Evolutionary conservation across 768 basidiomycete species (phyloP), one percentile per base, ranked within the genome.

Genomic region (Suillus luteus): DNA sequence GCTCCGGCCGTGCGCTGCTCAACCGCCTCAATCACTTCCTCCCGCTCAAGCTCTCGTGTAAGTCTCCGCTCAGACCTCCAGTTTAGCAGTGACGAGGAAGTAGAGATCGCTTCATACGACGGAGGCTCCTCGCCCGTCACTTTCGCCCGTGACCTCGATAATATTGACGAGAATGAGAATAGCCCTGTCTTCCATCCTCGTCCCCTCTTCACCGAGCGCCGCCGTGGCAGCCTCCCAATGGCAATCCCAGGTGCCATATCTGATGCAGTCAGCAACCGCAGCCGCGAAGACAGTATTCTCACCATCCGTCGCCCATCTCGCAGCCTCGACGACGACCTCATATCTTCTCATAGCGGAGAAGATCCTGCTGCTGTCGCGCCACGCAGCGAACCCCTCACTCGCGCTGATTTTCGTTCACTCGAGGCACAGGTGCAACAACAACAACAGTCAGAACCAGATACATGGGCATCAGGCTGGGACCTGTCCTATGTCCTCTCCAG

Each of bases 171-270:
- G 57, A 37, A 71, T 55, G 69, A 69, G 52, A 37, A 71, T 58
- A 68, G 69, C 66, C 71, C 75, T 48, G 68, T 75, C 61, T 58
- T 68, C 22, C 35, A 71, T 62, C 51, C 51, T 12, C 70, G 73
- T 31, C 38, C 71, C 1, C 9, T 64, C 48, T 60, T 49, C 1
- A 14, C 49, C 7, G 68, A 72, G 37, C 66, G 63, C 46, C 80
- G 86, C 62, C 79, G 84, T 63, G 85, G 85, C 14, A 89, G 87
- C 67, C 69, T 84, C 17, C 87, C 89, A n/a, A 83, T 88, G 76
- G 79, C 81, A 48, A 87, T 88, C 14, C 83, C 86, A 19, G 81
- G 78, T 19, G 70, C 73, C 4, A 31, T 63, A 1, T 71, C 65
- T 46, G 67, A 73, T 11, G 66, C 73, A 37, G 69, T 59, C 58